Percentiles rank a stretch among this genome's conserved stretches.
These are phyloP conservation scores for Corynascus novoguineensis DNA, from an alignment of 495 filamentous ascomycete species.

Conservation along the genomic window DNA sequence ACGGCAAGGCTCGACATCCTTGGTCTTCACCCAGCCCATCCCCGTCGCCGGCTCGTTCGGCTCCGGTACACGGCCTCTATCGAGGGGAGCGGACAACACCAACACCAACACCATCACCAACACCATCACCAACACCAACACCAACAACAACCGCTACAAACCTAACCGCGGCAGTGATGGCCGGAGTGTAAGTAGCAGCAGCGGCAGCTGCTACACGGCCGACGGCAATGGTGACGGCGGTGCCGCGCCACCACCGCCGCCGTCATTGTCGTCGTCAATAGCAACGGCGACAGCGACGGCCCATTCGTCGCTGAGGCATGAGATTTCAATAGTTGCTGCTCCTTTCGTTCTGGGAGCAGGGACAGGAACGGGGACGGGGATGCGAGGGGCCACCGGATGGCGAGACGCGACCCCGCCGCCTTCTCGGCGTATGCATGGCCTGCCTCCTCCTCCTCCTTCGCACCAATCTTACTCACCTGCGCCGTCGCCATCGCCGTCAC, in stretches of 20 bases:
- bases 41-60: not conserved
- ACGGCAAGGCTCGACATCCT: not conserved
- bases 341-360: not conserved
- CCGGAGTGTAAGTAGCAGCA: too few species aligned
- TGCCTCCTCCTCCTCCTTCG: too few species aligned
- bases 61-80: too few species aligned
- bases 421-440: too few species aligned
- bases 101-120: not conserved
- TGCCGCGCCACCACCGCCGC: not conserved
- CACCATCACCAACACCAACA: not conserved
- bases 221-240: not conserved
- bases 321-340: constrained; percentile 5
- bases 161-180: not conserved
- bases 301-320: constrained; percentile 21
- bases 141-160: not conserved
- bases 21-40: constrained; percentile 1
- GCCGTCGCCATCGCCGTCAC: too few species aligned
- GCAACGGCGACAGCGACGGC: constrained; percentile 5
- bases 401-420: too few species aligned
- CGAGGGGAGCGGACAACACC: too few species aligned
- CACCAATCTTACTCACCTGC: too few species aligned
- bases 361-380: not conserved
- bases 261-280: too few species aligned
- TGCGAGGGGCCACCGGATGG: too few species aligned
- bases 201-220: constrained; percentile 5